phyloP scores from a whole-genome alignment of 2,329 filamentous ascomycete species.

The Cladosporium sp. region DNA sequence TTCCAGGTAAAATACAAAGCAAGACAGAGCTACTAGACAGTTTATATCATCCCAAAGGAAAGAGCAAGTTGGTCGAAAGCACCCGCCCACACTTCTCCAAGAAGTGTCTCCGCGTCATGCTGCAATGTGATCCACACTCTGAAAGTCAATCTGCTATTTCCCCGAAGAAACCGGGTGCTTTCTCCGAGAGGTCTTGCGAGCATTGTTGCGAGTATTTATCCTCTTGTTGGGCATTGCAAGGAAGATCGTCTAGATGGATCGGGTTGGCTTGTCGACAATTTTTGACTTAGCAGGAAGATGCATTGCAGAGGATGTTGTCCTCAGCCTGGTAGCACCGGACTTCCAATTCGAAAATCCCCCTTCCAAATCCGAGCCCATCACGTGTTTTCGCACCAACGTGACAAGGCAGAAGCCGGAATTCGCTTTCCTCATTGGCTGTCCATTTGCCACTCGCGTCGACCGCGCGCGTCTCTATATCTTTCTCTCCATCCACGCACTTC shows the following conservation, averaged over 20 bases:
- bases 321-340: too few species aligned
- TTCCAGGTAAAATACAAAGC: not conserved
- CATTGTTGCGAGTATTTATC: constrained; percentile 3
- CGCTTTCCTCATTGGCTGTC: too few species aligned
- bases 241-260: not conserved
- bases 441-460: too few species aligned
- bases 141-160: not conserved
- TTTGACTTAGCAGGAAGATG: too few species aligned
- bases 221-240: not conserved
- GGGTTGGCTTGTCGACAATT: too few species aligned
- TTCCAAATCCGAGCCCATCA: too few species aligned
- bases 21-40: not conserved
- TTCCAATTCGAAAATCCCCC: too few species aligned
- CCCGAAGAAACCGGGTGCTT: constrained; percentile 2
- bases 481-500: too few species aligned
- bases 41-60: not conserved
- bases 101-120: not conserved
- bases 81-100: not conserved
- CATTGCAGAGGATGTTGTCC: too few species aligned
- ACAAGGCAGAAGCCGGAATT: too few species aligned
- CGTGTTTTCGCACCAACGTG: too few species aligned
- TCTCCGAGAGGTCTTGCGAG: constrained; percentile 6
- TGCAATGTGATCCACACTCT: not conserved
- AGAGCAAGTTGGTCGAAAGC: constrained; percentile 3
- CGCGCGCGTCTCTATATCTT: too few species aligned